These are phyloP conservation scores for Colletotrichum noveboracense DNA, from an alignment of 2,329 filamentous ascomycete genomes.

Conservation along the genomic window DNA sequence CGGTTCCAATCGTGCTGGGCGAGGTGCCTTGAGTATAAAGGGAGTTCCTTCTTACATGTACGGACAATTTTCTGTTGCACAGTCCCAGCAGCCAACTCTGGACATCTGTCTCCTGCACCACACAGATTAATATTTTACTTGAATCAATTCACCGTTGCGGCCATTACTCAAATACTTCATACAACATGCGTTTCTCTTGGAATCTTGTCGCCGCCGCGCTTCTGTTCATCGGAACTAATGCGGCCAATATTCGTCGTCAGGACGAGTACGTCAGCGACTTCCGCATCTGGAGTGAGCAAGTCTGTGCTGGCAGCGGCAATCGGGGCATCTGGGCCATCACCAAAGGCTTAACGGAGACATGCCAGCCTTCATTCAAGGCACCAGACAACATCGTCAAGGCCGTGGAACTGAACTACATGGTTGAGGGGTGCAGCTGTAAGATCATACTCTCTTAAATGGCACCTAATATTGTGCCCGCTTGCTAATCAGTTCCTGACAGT, in stretches of 20 bases:
- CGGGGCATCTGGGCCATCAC: neutral
- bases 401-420: neutral
- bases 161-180: neutral
- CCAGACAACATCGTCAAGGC: neutral
- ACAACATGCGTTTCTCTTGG: neutral
- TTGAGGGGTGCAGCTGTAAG: neutral
- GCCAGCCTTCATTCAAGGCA: neutral
- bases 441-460: neutral
- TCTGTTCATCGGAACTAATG: neutral
- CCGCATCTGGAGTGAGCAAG: neutral
- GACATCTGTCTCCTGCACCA: too few species aligned
- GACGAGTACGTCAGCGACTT: neutral
- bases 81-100: too few species aligned
- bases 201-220: neutral
- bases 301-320: neutral
- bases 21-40: too few species aligned
- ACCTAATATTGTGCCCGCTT: neutral
- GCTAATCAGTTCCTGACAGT: neutral
- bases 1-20: too few species aligned
- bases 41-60: too few species aligned
- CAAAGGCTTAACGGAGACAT: neutral
- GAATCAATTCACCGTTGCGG: neutral
- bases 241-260: neutral
- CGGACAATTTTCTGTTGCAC: fast-evolving
- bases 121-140: neutral